A percentile compares a stretch with the other conserved stretches of the same genome.
Evolutionary conservation across 176 grass and related monocot species (phyloP).

Genomic region (Olyra latifolia): DNA sequence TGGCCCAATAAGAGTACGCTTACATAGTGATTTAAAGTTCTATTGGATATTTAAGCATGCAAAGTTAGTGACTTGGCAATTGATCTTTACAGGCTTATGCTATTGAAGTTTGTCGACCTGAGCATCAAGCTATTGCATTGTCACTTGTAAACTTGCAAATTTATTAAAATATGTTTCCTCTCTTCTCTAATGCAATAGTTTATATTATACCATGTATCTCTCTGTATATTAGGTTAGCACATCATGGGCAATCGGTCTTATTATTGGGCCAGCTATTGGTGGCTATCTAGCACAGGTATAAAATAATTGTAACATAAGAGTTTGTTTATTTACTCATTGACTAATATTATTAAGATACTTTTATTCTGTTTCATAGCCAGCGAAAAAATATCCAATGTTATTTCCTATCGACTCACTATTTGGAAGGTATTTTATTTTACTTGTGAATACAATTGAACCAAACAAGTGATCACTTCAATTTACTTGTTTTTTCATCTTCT

Average conservation of each 20-base stretch:
- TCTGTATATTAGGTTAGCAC: slow-evolving; percentile 45
- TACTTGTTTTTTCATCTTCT: background rate
- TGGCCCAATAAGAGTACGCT: slow-evolving; percentile 50
- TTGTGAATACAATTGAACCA: background rate
- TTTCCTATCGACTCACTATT: slow-evolving; percentile 62
- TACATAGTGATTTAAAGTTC: background rate
- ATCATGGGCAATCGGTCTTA: slow-evolving; percentile 71
- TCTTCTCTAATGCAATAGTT: background rate
- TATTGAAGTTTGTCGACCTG: slow-evolving; percentile 61
- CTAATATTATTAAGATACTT: background rate
- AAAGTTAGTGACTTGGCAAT: background rate
- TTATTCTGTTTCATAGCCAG: background rate
- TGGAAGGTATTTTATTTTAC: slow-evolving; percentile 48
- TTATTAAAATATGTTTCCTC: background rate
- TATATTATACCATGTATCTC: background rate
- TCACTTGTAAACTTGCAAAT: slow-evolving; percentile 53
- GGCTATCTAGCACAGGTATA: slow-evolving; percentile 76
- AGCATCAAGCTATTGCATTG: slow-evolving; percentile 60
- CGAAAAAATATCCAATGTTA: slow-evolving; percentile 62
- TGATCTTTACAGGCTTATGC: slow-evolving; percentile 55
- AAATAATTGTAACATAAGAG: background rate
- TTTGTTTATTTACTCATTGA: background rate
- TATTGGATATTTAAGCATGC: too few species aligned
- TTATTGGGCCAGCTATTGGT: slow-evolving; percentile 71
- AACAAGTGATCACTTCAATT: background rate